phyloP scores from a whole-genome alignment of 768 basidiomycete species.

The Podaxis sp. region DNA sequence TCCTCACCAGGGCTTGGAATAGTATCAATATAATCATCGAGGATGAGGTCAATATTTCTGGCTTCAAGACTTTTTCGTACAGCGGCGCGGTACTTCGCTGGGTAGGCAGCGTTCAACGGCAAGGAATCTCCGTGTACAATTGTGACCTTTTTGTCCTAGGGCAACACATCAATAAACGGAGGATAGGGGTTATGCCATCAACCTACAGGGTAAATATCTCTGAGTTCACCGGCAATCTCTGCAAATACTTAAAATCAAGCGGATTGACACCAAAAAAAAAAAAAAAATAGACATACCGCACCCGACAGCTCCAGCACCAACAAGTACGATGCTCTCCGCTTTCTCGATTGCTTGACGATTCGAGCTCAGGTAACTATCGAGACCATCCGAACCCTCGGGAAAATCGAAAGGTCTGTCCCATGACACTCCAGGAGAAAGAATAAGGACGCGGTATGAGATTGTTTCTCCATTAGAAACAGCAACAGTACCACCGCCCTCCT shows the following conservation, averaged over 20 bases:
- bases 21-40: slow-evolving; percentile 51
- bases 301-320: slow-evolving; percentile 55
- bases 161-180: neutral
- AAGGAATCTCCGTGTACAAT: slow-evolving; percentile 49
- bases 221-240: slow-evolving; percentile 46
- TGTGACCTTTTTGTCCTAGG: slow-evolving; percentile 46
- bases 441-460: slow-evolving; percentile 48
- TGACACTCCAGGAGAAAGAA: slow-evolving; percentile 50
- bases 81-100: slow-evolving; percentile 44
- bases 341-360: slow-evolving; percentile 30
- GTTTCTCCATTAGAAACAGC: slow-evolving; percentile 43
- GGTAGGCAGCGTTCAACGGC: slow-evolving; percentile 53
- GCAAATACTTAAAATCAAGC: neutral
- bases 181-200: slow-evolving; percentile 1
- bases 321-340: slow-evolving; percentile 45
- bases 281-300: slow-evolving; percentile 31
- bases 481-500: slow-evolving; percentile 35
- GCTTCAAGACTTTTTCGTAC: slow-evolving; percentile 35
- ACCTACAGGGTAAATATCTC: slow-evolving; percentile 38
- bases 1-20: slow-evolving; percentile 32
- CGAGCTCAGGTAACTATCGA: slow-evolving; percentile 24
- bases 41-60: slow-evolving; percentile 45
- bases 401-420: slow-evolving; percentile 41
- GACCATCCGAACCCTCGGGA: slow-evolving; percentile 25
- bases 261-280: neutral